phyloP scores from a whole-genome alignment of 2,329 filamentous ascomycete species.

The Didymella pinodella region DNA sequence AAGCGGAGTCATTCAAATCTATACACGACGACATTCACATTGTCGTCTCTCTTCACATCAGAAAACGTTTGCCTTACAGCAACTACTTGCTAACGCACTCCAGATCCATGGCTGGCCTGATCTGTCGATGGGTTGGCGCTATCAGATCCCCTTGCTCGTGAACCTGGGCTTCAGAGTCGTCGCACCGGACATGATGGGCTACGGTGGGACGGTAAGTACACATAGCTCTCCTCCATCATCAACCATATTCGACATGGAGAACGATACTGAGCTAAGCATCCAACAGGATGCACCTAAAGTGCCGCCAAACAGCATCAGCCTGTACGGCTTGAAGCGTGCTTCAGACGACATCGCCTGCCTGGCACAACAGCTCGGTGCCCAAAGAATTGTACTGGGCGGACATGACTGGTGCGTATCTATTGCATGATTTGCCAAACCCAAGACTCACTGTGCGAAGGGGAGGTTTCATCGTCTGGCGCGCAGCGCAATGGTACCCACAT shows the following conservation, averaged over 20 bases:
- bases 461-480: slow-evolving; percentile 76
- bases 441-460: slow-evolving; percentile 61
- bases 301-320: slow-evolving; percentile 66
- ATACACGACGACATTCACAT: neutral
- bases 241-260: neutral
- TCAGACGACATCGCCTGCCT: slow-evolving; percentile 79
- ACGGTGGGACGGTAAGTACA: slow-evolving; percentile 71
- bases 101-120: slow-evolving; percentile 84
- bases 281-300: slow-evolving; percentile 55
- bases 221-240: neutral
- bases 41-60: slow-evolving; percentile 1
- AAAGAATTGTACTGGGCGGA: slow-evolving; percentile 78
- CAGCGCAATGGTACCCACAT: slow-evolving; percentile 72
- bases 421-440: too few relatives aligned
- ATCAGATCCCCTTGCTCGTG: slow-evolving; percentile 81
- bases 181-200: slow-evolving; percentile 86
- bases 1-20: neutral
- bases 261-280: slow-evolving; percentile 9
- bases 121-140: slow-evolving; percentile 83
- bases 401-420: slow-evolving; percentile 74
- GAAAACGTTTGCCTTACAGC: neutral
- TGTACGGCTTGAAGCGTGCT: slow-evolving; percentile 74
- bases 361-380: slow-evolving; percentile 64
- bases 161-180: slow-evolving; percentile 79
- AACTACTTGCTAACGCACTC: neutral